These are phyloP conservation scores for Phytophthora meadii DNA, from an alignment of 352 stramenopile genomes.

Conservation along the genomic window DNA sequence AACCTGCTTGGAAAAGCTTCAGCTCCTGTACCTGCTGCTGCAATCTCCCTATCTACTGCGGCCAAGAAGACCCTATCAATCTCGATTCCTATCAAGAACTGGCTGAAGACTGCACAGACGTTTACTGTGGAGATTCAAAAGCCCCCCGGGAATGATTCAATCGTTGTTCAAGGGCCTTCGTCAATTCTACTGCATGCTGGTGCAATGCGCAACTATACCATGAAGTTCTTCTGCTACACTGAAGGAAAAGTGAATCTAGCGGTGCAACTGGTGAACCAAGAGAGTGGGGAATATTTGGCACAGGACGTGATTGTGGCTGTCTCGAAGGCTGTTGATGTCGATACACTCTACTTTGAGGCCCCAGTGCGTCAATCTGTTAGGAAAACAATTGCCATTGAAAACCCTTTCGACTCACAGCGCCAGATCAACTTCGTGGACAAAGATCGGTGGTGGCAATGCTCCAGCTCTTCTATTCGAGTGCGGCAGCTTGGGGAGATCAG, in stretches of 20 bases:
- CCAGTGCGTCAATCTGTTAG: constrained; percentile 85
- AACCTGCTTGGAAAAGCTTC: constrained; percentile 82
- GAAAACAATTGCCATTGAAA: constrained; percentile 90
- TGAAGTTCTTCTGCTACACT: constrained; percentile 91
- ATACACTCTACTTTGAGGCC: constrained; percentile 83
- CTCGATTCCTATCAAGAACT: constrained; percentile 86
- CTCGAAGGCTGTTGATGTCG: constrained; percentile 65
- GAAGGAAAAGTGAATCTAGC: constrained; percentile 62
- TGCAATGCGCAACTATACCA: constrained; percentile 75
- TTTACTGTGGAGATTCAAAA: constrained; percentile 81
- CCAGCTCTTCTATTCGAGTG: constrained; percentile 76
- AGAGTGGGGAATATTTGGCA: constrained; percentile 87
- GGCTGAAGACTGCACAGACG: constrained; percentile 81
- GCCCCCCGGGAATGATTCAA: constrained; percentile 41
- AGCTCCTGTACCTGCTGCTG: constrained; percentile 49
- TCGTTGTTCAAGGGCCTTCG: constrained; percentile 69
- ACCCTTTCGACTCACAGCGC: constrained; percentile 72
- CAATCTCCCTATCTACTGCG: constrained; percentile 56
- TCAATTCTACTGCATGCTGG: constrained; percentile 70
- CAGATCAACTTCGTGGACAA: constrained; percentile 68
- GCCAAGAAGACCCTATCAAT: constrained; percentile 86
- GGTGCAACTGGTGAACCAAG: constrained; percentile 84
- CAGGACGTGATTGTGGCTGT: constrained; percentile 72
- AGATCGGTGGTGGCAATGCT: constrained; percentile 83
- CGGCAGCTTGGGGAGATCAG: constrained; percentile 73